These are phyloP conservation scores for Coemansia sp. DNA, from an alignment of 192 early-diverging fungal species.

Conservation along the genomic window DNA sequence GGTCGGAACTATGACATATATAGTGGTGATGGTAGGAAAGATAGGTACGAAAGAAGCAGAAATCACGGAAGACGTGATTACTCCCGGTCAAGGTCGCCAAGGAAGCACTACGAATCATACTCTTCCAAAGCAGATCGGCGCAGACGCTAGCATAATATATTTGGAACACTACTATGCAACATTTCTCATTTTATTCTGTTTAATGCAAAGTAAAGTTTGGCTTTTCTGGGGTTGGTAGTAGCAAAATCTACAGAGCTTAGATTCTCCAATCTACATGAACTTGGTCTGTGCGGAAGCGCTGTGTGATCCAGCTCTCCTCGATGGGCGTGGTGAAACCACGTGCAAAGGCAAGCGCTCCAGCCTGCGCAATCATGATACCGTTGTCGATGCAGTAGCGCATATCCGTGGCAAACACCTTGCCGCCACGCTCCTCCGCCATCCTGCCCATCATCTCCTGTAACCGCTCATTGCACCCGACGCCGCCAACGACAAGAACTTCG, in stretches of 20 bases:
- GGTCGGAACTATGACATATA: slow-evolving; percentile 8
- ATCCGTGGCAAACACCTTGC: slow-evolving; percentile 92
- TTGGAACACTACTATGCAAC: no score
- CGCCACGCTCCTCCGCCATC: slow-evolving; percentile 88
- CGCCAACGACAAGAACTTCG: slow-evolving; percentile 95
- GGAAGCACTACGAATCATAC: slow-evolving; percentile 16
- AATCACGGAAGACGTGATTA: slow-evolving; percentile 9
- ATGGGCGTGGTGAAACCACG: slow-evolving; percentile 80
- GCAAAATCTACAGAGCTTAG: slow-evolving; percentile 11
- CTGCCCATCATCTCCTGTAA: slow-evolving; percentile 97
- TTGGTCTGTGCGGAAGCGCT: slow-evolving; percentile 88
- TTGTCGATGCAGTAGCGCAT: slow-evolving; percentile 98
- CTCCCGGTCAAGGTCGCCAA: slow-evolving; percentile 30
- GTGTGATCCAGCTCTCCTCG: slow-evolving; percentile 88
- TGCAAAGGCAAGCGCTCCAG: slow-evolving; percentile 82
- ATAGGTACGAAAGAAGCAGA: slow-evolving; percentile 5
- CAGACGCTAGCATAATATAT: slow-evolving; percentile 13
- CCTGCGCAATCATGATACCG: slow-evolving; percentile 99
- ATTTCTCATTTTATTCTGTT: not conserved
- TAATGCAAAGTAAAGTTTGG: not conserved
- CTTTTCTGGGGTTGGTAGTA: not conserved
- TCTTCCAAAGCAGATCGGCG: slow-evolving; percentile 15
- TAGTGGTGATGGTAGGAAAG: slow-evolving; percentile 9
- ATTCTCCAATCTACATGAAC: slow-evolving; percentile 79
- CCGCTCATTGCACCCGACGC: slow-evolving; percentile 93